These are phyloP conservation scores for Acanthamoeba rhysodes DNA, from an alignment of 208 protist genomes.

Conservation along the genomic window DNA sequence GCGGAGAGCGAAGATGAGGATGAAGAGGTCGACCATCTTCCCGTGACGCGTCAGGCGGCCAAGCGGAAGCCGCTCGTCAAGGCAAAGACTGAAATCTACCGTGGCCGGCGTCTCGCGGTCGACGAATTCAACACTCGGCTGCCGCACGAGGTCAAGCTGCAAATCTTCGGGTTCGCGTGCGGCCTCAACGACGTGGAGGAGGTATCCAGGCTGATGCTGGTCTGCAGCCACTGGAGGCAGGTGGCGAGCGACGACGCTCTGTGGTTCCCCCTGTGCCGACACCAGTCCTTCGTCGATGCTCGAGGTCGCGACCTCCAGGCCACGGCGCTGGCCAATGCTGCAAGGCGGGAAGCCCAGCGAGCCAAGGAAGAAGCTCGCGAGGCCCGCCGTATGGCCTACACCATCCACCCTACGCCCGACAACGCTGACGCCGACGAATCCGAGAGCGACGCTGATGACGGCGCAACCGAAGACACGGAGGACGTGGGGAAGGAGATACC, in stretches of 20 bases:
- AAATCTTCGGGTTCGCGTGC: slow-evolving; percentile 31
- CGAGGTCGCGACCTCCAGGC: slow-evolving; percentile 38
- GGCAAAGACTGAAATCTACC: background rate
- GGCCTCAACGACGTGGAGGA: background rate
- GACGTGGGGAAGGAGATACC: background rate
- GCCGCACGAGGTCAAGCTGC: slow-evolving; percentile 46
- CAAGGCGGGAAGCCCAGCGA: background rate
- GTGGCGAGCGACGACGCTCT: slow-evolving; percentile 47
- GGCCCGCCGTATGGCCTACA: slow-evolving; percentile 18
- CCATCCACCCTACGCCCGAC: background rate
- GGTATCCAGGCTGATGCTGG: slow-evolving; percentile 32
- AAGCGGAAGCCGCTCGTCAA: background rate
- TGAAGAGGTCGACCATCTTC: background rate
- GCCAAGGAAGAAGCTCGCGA: background rate
- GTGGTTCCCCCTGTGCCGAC: slow-evolving; percentile 58
- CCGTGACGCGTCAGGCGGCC: background rate
- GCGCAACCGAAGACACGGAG: background rate
- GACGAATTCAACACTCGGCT: slow-evolving; percentile 36
- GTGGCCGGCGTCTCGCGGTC: background rate
- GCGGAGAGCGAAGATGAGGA: background rate
- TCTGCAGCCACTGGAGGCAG: slow-evolving; percentile 42
- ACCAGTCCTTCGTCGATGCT: slow-evolving; percentile 35
- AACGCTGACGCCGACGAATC: background rate
- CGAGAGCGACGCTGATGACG: background rate
- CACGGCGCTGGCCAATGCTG: background rate